phyloP scores from a whole-genome alignment of 2,329 filamentous ascomycete species.

The Xylariaceae sp. region DNA sequence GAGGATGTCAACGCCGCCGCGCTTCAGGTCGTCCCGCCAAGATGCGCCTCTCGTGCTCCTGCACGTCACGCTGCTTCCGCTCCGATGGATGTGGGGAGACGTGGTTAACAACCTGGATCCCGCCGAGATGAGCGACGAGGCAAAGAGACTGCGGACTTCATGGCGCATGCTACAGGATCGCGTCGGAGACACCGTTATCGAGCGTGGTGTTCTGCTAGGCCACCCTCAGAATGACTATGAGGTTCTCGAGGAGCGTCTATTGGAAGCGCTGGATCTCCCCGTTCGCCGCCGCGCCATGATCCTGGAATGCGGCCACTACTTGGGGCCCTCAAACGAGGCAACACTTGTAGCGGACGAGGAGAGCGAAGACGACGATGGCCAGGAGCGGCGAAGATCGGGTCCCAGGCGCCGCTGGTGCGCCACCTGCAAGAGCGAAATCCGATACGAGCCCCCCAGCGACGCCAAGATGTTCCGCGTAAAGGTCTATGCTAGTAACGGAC shows the following conservation, averaged over 20 bases:
- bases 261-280: slow-evolving; percentile 70
- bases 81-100: slow-evolving; percentile 61
- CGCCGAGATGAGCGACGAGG: slow-evolving; percentile 35
- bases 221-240: slow-evolving; percentile 80
- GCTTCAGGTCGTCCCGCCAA: slow-evolving; percentile 52
- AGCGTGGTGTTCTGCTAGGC: slow-evolving; percentile 69
- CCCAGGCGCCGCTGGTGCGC: slow-evolving; percentile 52
- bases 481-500: slow-evolving; percentile 89
- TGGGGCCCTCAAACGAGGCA: slow-evolving; percentile 55
- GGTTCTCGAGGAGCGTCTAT: slow-evolving; percentile 69
- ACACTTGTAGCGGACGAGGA: slow-evolving; percentile 42
- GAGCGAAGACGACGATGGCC: slow-evolving; percentile 43
- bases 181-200: slow-evolving; percentile 66
- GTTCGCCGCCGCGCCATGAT: slow-evolving; percentile 61
- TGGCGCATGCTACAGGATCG: slow-evolving; percentile 67
- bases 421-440: slow-evolving; percentile 53
- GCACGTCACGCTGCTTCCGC: slow-evolving; percentile 71
- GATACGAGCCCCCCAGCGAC: slow-evolving; percentile 49
- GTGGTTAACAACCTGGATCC: slow-evolving; percentile 44
- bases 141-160: slow-evolving; percentile 54
- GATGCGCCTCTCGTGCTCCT: slow-evolving; percentile 69
- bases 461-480: slow-evolving; percentile 70
- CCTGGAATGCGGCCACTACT: slow-evolving; percentile 72
- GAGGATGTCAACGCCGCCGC: slow-evolving; percentile 49
- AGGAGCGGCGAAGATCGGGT: slow-evolving; percentile 32